phyloP scores from a whole-genome alignment of 2,329 filamentous ascomycete genomes.

The Penicillium occitanis region DNA sequence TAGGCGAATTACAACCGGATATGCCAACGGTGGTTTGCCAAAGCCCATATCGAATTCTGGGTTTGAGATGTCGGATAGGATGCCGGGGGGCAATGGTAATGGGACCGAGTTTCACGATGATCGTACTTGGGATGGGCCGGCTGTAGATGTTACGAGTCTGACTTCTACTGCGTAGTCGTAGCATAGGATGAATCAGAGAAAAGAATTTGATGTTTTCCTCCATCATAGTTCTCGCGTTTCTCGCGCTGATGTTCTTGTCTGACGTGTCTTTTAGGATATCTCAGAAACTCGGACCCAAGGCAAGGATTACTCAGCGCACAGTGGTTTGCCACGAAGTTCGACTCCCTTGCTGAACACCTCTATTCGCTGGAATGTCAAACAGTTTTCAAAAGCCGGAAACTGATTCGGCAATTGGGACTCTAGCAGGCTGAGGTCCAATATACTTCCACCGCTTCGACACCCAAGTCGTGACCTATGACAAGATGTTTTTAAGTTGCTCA shows the following conservation, averaged over 20 bases:
- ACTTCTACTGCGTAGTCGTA: not conserved
- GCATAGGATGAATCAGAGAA: not conserved
- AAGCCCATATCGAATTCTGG: not conserved
- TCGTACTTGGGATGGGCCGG: conserved; percentile 4
- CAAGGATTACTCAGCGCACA: too few relatives aligned
- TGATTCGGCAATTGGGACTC: too few relatives aligned
- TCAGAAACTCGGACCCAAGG: too few relatives aligned
- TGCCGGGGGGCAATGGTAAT: not conserved
- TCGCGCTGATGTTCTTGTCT: not conserved
- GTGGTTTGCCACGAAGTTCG: too few relatives aligned
- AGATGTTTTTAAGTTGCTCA: too few relatives aligned
- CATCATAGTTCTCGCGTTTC: not conserved
- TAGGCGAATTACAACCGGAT: not conserved
- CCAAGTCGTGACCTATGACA: too few relatives aligned
- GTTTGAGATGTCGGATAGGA: not conserved
- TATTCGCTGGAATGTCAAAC: too few relatives aligned
- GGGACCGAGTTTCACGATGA: conserved; percentile 6
- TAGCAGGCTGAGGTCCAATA: too few relatives aligned
- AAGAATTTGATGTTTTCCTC: not conserved
- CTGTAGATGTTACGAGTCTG: conserved; percentile 12
- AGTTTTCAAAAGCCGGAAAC: too few relatives aligned
- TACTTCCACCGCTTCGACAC: too few relatives aligned
- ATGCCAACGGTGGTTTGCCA: not conserved
- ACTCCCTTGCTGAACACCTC: too few relatives aligned
- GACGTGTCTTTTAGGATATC: not conserved